Evolutionary conservation across 495 filamentous ascomycete species (phyloP).

Genomic region (Neurospora sp.): DNA sequence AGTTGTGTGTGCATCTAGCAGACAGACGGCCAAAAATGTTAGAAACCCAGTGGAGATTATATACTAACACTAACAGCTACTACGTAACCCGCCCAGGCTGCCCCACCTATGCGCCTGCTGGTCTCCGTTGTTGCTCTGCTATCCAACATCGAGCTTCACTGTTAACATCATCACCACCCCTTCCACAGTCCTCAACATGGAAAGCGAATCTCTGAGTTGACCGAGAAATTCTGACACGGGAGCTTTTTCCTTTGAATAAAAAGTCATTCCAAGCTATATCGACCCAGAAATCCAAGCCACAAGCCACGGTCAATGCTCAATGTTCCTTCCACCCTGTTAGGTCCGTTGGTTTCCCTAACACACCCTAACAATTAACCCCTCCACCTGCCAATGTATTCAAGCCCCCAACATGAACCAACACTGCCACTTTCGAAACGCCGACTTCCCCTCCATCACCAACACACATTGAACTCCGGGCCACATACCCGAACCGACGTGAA

Average conservation of each 20-base stretch:
- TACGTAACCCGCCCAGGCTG: too few species aligned
- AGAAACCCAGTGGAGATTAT: background rate
- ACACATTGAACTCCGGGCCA: background rate
- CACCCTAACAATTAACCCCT: background rate
- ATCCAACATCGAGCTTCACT: background rate
- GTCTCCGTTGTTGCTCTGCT: background rate
- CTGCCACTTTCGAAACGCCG: background rate
- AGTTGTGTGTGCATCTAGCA: background rate
- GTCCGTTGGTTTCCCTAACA: background rate
- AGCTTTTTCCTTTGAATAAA: background rate
- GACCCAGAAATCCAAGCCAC: background rate
- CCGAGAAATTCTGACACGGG: background rate
- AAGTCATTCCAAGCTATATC: background rate
- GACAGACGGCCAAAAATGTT: too few species aligned
- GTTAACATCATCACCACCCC: background rate
- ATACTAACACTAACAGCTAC: background rate
- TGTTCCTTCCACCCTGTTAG: background rate
- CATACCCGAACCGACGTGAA: background rate
- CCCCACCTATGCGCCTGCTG: background rate
- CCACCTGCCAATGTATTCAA: background rate
- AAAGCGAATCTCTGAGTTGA: background rate
- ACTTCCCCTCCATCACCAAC: background rate
- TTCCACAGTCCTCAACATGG: background rate
- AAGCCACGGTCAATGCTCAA: background rate
- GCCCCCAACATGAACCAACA: background rate